Evolutionary conservation across 345 rosid genomes (phyloP).

Genomic region (Arabidopsis arenosa): DNA sequence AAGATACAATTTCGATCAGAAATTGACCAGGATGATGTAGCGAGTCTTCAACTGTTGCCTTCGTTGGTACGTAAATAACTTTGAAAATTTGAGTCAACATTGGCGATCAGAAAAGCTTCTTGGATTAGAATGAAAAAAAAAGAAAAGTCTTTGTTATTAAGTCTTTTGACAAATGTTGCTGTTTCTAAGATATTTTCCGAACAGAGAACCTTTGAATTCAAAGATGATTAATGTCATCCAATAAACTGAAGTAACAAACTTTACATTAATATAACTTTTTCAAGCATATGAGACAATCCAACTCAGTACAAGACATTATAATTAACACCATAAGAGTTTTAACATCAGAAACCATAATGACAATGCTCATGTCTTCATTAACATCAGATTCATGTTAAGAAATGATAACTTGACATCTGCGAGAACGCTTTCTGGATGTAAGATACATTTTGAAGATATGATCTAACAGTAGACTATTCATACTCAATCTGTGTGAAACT

Average conservation of each 20-base stretch:
- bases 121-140: neutral
- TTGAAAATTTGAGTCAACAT: conserved; percentile 20
- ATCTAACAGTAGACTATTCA: neutral
- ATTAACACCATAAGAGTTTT: too few relatives aligned
- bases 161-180: too few relatives aligned
- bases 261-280: too few relatives aligned
- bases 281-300: too few relatives aligned
- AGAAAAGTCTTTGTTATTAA: neutral
- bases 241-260: too few relatives aligned
- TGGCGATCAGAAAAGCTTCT: conserved; percentile 21
- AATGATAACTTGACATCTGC: neutral
- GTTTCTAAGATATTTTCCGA: too few relatives aligned
- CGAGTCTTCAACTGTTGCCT: conserved; percentile 17
- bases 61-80: conserved; percentile 20
- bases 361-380: too few relatives aligned
- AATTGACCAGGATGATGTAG: neutral
- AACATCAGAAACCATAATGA: too few relatives aligned
- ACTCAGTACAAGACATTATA: too few relatives aligned
- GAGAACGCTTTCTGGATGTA: conserved; percentile 7
- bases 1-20: neutral
- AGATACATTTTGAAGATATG: neutral
- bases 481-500: neutral
- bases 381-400: too few relatives aligned
- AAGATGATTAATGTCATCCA: too few relatives aligned
- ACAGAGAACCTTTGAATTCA: too few relatives aligned